Base-by-base conservation (phyloP, 208 protist species). In the Herpetomonas tarakana region DNA sequence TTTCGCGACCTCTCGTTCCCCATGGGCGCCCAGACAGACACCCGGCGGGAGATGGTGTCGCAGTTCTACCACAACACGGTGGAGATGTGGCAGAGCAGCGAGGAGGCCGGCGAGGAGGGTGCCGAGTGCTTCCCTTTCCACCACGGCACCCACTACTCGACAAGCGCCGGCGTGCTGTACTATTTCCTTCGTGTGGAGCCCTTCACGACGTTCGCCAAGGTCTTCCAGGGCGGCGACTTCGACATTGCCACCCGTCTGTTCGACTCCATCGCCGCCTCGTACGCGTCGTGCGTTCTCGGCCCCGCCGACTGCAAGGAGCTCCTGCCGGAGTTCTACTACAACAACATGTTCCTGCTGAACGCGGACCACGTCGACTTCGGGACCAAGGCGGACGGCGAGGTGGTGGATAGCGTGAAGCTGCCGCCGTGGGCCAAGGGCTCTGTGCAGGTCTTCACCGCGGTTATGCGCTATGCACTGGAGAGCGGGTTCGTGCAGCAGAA, bases 131-230 rank as follows among this genome's bases (percentile, higher is more conserved):
- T 83, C 65, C 86, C 96, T 11, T 99, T 98, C 69, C 94, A 99
- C 67, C 98, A 99, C 75, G 98, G 98, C 45, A 97, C 97, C n/a
- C 98, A 99, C 86, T 99, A 99, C 71, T 98, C 90, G 2, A 97
- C 87, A 2, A 94, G 96, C 31, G 96, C 83, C 21, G 86, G 90
- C 2, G 97, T 99, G 19, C 74, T 99, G 18, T 94, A 97, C 76
- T 99, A 93, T 63, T 70, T 99, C 11, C 73, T 99, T 4, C 92
- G 98, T 29, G 59, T 97, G 16, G 94, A 99, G 86, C 98, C 98
- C 31, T 99, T 98, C 86, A 92, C 90, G n/a, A 91, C 79, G 14
- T 91, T 86, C 58, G 76, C 78, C 24, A 78, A 81, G 26, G 76
- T 92, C 11, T 92, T 95, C 47, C 90, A 97, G 64, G 86, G 86